phyloP scores from a whole-genome alignment of 148 eudicot species.

The Heliamphora exappendiculata region DNA sequence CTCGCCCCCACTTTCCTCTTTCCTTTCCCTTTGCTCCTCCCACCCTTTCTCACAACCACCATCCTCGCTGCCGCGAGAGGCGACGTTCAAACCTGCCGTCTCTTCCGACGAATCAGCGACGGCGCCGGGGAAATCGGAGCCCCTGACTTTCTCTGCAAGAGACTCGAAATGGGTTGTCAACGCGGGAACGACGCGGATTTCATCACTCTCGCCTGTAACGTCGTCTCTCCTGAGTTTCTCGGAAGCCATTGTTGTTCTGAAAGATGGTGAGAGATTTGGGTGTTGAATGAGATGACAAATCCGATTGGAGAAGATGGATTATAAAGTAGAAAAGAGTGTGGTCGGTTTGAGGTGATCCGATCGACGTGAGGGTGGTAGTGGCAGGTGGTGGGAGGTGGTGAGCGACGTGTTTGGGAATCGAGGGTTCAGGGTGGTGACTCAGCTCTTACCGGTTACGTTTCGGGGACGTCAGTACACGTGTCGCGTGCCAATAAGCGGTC shows the following conservation, averaged over 20 bases:
- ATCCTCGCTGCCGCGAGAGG: not conserved
- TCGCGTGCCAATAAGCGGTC: too few relatives aligned
- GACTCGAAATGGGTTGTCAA: slow-evolving; percentile 49
- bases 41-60: not conserved
- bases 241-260: slow-evolving; percentile 42
- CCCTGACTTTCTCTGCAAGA: slow-evolving; percentile 18
- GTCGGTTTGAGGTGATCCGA: too few relatives aligned
- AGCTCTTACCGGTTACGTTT: too few relatives aligned
- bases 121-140: not conserved
- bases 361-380: not conserved
- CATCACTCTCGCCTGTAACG: slow-evolving; percentile 32
- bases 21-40: not conserved
- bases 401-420: too few relatives aligned
- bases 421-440: too few relatives aligned
- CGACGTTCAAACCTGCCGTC: not conserved
- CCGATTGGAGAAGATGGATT: too few relatives aligned
- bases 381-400: too few relatives aligned
- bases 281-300: too few relatives aligned
- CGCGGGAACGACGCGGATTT: slow-evolving; percentile 40
- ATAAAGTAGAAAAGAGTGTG: too few relatives aligned
- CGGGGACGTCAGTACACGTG: too few relatives aligned
- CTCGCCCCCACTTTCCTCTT: not conserved
- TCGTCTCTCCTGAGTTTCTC: slow-evolving; percentile 42
- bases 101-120: not conserved
- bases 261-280: too few relatives aligned